These are phyloP conservation scores for Candida tibetensis DNA, from an alignment of 805 yeast genomes.

Conservation along the genomic window DNA sequence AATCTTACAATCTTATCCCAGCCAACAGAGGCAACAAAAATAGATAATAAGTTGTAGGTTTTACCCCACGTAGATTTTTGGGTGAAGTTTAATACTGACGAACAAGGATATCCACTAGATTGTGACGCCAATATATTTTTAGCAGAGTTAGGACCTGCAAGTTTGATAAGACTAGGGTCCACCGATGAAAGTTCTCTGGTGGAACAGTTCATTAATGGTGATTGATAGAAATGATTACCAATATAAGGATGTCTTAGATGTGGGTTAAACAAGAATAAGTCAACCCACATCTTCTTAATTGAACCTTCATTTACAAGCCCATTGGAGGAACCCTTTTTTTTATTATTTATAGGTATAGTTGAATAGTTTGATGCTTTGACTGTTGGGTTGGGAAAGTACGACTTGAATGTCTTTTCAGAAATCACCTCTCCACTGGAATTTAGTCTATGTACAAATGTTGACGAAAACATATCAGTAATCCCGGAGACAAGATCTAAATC, in stretches of 20 bases:
- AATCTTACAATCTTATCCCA: conserved; percentile 75
- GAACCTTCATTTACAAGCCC: conserved; percentile 21
- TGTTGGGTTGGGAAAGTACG: conserved; percentile 29
- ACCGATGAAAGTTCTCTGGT: conserved; percentile 36
- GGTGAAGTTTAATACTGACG: conserved; percentile 32
- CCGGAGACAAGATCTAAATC: conserved; percentile 22
- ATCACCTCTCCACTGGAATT: conserved; percentile 23
- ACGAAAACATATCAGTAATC: conserved; percentile 23
- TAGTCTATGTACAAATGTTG: conserved; percentile 18
- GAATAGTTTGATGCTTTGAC: conserved; percentile 7
- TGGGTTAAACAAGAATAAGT: conserved; percentile 26
- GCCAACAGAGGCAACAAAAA: conserved; percentile 65
- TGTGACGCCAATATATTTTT: conserved; percentile 30
- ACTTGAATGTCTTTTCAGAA: conserved; percentile 24
- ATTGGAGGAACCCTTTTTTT: conserved; percentile 1
- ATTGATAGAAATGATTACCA: conserved; percentile 34
- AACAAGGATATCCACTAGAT: conserved; percentile 24
- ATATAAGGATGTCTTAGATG: conserved; percentile 33
- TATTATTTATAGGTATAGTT: background rate
- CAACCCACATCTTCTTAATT: conserved; percentile 33
- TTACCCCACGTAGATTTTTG: conserved; percentile 42
- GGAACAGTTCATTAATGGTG: conserved; percentile 33
- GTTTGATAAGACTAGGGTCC: conserved; percentile 26
- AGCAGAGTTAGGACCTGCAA: conserved; percentile 26
- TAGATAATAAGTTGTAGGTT: conserved; percentile 64